phyloP scores from a whole-genome alignment of 257 asterid species.

The Ballota nigra region DNA sequence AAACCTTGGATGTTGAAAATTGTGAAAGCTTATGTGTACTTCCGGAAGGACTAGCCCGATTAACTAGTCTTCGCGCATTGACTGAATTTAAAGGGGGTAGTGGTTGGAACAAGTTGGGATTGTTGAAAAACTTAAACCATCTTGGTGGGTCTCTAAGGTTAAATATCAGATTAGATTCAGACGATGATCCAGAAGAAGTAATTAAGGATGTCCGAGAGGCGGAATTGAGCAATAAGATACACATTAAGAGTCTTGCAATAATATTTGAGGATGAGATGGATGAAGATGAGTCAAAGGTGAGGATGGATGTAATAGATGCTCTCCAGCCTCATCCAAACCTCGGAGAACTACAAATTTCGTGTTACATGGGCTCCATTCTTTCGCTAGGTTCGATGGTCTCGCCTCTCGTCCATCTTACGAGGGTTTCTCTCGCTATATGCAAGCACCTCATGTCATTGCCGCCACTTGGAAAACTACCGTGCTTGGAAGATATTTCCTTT shows the following conservation, averaged over 20 bases:
- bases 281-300: neutral
- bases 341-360: neutral
- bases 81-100: no score
- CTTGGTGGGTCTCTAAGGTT: neutral
- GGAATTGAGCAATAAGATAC: constrained; percentile 18
- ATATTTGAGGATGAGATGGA: neutral
- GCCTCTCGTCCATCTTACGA: neutral
- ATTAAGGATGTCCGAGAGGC: constrained; percentile 25
- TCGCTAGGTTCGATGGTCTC: neutral
- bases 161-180: neutral
- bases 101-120: neutral
- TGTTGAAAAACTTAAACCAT: constrained; percentile 3
- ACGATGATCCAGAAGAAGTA: neutral
- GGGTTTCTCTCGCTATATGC: neutral
- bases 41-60: neutral
- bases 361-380: neutral
- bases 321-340: constrained; percentile 25
- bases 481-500: constrained; percentile 15
- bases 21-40: neutral
- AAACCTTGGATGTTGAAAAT: neutral
- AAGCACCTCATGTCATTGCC: neutral
- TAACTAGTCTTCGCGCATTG: neutral
- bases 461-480: constrained; percentile 1
- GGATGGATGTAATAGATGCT: constrained; percentile 15
- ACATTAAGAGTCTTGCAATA: neutral